Percentiles rank a stretch among this genome's conserved stretches.
phyloP scores from a whole-genome alignment of 441 rosid species.

The Omphalea diandra region DNA sequence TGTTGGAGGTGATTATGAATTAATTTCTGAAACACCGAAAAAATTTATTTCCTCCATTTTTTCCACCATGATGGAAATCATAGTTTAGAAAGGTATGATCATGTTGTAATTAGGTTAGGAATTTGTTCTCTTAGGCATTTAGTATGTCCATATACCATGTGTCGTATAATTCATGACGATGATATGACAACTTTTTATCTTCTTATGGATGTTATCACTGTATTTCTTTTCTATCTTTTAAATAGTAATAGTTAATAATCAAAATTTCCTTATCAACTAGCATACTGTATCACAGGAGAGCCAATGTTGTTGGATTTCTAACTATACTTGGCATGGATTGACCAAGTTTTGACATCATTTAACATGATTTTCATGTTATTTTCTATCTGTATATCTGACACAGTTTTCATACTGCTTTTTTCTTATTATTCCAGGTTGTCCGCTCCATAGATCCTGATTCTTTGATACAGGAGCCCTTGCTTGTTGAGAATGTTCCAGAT shows the following conservation, averaged over 20 bases:
- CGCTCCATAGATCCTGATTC: constrained; percentile 60
- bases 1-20: constrained; percentile 2
- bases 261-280: neutral
- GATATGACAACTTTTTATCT: neutral
- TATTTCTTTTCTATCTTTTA: neutral
- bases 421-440: constrained; percentile 63
- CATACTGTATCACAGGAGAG: neutral
- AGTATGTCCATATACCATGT: neutral
- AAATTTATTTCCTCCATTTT: neutral
- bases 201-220: neutral
- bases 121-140: neutral
- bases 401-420: neutral
- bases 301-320: neutral
- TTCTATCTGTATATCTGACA: neutral
- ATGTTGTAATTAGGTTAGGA: neutral
- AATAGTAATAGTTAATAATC: too few relatives aligned
- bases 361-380: neutral
- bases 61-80: neutral
- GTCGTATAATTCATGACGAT: neutral
- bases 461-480: constrained; percentile 62
- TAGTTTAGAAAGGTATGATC: neutral
- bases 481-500: constrained; percentile 79
- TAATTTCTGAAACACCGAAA: neutral
- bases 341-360: too few relatives aligned
- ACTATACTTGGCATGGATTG: too few relatives aligned